A percentile compares a stretch with the other conserved stretches of the same genome.
These are phyloP conservation scores for Carex littledalei DNA, from an alignment of 176 grass and related monocot genomes.

Conservation along the genomic window DNA sequence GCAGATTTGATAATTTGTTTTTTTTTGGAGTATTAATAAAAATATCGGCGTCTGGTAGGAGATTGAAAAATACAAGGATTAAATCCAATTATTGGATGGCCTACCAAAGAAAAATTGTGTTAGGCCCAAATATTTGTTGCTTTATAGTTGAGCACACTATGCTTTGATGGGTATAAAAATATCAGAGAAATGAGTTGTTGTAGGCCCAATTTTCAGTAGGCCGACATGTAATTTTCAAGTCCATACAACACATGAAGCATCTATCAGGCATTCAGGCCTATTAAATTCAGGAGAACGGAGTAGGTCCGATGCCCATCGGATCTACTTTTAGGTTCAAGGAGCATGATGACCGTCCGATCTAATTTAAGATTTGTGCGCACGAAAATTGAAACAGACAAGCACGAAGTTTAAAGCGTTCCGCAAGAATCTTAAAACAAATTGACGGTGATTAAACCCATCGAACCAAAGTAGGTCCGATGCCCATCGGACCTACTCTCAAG, in stretches of 20 bases:
- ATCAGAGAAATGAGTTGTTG: background rate
- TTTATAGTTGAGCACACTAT: background rate
- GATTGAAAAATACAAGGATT: background rate
- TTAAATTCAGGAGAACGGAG: background rate
- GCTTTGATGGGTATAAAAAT: background rate
- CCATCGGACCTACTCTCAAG: too few relatives aligned
- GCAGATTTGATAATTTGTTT: too few relatives aligned
- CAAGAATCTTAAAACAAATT: too few relatives aligned
- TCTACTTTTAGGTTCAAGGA: too few relatives aligned
- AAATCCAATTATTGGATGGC: background rate
- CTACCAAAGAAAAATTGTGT: background rate
- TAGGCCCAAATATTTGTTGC: background rate
- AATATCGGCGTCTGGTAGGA: background rate
- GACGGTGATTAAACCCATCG: too few relatives aligned
- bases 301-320: too few relatives aligned
- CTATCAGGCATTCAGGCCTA: background rate
- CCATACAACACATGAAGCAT: background rate
- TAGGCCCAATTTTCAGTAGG: background rate
- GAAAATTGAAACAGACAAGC: too few relatives aligned
- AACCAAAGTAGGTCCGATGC: too few relatives aligned
- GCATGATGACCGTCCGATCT: too few relatives aligned
- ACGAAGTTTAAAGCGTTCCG: too few relatives aligned
- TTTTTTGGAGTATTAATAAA: too few relatives aligned
- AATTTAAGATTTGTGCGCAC: too few relatives aligned
- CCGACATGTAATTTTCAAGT: background rate